Conservation (phyloP, 2,329 filamentous ascomycete genomes). For the Calonectria henricotiae region DNA sequence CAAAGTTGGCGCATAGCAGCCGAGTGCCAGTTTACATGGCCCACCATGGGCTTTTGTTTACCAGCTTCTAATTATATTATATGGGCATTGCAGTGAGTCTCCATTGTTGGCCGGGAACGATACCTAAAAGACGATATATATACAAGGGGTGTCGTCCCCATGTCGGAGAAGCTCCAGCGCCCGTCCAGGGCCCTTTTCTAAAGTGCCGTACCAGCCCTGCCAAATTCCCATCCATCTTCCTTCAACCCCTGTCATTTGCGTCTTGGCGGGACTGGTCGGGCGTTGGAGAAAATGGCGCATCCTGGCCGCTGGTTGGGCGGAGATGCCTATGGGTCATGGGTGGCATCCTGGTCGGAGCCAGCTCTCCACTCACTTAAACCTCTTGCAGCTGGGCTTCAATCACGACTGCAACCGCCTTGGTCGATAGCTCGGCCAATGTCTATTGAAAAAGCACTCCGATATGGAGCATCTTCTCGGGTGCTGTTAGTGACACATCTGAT, state of each 20-base stretch:
- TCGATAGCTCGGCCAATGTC: conserved; percentile 20
- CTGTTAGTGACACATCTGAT: neutral
- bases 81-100: neutral
- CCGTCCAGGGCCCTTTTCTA: conserved; percentile 7
- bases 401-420: conserved; percentile 26
- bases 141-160: conserved; percentile 5
- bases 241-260: conserved; percentile 30
- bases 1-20: conserved; percentile 8
- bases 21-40: neutral
- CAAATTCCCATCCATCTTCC: conserved; percentile 23
- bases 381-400: conserved; percentile 27
- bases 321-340: conserved; percentile 4
- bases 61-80: neutral
- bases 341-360: neutral
- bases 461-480: conserved; percentile 12
- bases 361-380: conserved; percentile 13
- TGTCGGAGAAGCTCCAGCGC: conserved; percentile 20
- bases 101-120: conserved; percentile 4
- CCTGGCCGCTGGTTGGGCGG: conserved; percentile 35
- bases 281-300: conserved; percentile 43
- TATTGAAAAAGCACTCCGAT: conserved; percentile 19
- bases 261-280: conserved; percentile 35
- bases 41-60: conserved; percentile 10
- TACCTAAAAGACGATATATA: neutral
- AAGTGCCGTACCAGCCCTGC: conserved; percentile 22